Evolutionary conservation across 805 yeast species (phyloP).

Genomic region (Jamesozyma rosinii): DNA sequence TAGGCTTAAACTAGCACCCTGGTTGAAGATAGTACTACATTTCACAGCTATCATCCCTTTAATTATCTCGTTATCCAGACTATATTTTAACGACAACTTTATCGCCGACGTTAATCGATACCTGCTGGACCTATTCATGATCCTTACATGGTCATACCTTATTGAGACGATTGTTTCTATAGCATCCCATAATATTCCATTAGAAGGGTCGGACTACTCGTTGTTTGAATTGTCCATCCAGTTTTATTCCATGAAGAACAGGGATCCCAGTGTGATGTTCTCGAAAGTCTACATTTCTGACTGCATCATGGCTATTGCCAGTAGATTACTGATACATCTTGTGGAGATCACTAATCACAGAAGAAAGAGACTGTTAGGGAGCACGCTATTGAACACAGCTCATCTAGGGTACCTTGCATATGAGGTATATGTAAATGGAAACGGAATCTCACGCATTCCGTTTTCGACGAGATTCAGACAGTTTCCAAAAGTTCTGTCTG

Average conservation of each 20-base stretch:
- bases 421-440: constrained; percentile 44
- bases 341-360: constrained; percentile 48
- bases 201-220: constrained; percentile 25
- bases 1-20: constrained; percentile 7
- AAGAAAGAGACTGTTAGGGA: constrained; percentile 53
- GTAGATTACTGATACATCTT: constrained; percentile 54
- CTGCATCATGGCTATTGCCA: constrained; percentile 45
- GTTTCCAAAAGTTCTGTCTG: constrained; percentile 44
- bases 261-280: neutral
- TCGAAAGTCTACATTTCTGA: constrained; percentile 7
- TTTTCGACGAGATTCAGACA: constrained; percentile 49
- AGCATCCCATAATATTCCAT: constrained; percentile 33
- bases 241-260: constrained; percentile 11
- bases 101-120: neutral
- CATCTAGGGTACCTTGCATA: constrained; percentile 33
- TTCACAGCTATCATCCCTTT: constrained; percentile 14
- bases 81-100: neutral
- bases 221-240: constrained; percentile 25
- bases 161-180: constrained; percentile 44
- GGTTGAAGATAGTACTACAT: constrained; percentile 30
- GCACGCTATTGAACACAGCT: constrained; percentile 47
- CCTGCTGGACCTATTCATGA: constrained; percentile 2
- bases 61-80: constrained; percentile 15
- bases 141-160: constrained; percentile 37
- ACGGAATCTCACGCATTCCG: constrained; percentile 46